Evolutionary conservation across 305 asterid genomes (phyloP), one percentile per base, ranked within the genome.

Genomic region (Fraxinus sp.): DNA sequence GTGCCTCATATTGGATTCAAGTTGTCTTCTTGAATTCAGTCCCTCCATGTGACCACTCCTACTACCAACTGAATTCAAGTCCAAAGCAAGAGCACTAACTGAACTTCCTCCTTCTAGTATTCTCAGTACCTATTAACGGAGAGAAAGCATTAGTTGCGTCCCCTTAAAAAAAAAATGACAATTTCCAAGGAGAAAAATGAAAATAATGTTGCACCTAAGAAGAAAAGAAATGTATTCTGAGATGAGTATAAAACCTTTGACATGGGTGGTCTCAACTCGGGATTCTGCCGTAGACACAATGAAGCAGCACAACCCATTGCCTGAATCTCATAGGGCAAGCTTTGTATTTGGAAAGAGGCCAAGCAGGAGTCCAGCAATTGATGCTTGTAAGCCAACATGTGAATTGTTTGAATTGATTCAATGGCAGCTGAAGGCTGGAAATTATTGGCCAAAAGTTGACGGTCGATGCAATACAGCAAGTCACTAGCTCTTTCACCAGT

Each of bases 181-280:
- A 55, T 55, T 5, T n/a, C 10, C 8, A 3, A 64, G 33, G 73
- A 64, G 73, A 66, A 66, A 64, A 28, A 66, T 10, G n/a, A 22
- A 4, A 24, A 24, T 24, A 66, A 66, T 26, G 2, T 30, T 28
- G 76, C 76, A 28, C 22, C 41, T 13, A 70, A 70, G 41, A 70
- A 30, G 76, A 32, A 70, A 13, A 28, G 8, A 32, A 70, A 70
- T 13, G 41, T 2, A 70, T 13, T 20, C 14, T 70, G 26, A 28
- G 55, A 62, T 55, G 46, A 82, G 84, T 6, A 44, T 36, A 78
- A 74, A 72, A 94, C 98, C 98, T 94, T 94, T 74, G 98, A 94
- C 93, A 94, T 93, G 49, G 97, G 88, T 6, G 98, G 98, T 70
- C 98, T 89, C 82, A 80, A 83, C 36, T 91, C 88, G 55, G 97